Percentiles rank a stretch among this genome's conserved stretches.
Evolutionary conservation across 2,329 filamentous ascomycete species (phyloP).

Genomic region (Diaporthe helianthi): DNA sequence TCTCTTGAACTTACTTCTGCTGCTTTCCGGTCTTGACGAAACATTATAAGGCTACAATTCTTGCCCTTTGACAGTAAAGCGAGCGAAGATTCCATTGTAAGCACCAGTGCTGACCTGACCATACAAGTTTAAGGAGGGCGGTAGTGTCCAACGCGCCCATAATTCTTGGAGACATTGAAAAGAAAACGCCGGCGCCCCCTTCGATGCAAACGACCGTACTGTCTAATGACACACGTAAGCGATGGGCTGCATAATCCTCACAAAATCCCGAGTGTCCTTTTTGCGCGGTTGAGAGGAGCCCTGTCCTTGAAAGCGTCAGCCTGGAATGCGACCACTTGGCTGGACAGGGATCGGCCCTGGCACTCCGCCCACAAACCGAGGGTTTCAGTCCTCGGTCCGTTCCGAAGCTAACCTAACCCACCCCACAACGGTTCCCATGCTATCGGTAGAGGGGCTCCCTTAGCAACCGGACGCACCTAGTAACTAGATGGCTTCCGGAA

Average conservation of each 20-base stretch:
- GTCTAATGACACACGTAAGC: not conserved
- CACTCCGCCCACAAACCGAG: not conserved
- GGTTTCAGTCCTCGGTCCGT: constrained; percentile 13
- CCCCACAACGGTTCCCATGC: not conserved
- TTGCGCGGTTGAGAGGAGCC: not conserved
- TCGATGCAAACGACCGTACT: not conserved
- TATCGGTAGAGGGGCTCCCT: no score
- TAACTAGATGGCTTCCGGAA: no score
- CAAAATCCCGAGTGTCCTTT: not conserved
- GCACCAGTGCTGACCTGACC: no score
- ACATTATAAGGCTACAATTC: not conserved
- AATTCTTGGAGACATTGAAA: not conserved
- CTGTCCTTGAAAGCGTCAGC: not conserved
- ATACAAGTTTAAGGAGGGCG: not conserved
- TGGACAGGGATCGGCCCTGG: not conserved
- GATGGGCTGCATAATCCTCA: not conserved
- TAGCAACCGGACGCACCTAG: no score
- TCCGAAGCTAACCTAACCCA: not conserved
- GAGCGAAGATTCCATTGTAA: not conserved
- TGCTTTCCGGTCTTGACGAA: not conserved
- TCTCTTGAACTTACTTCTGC: not conserved
- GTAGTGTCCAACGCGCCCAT: not conserved
- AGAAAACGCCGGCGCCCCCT: not conserved
- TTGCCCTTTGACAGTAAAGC: not conserved
- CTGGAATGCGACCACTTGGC: not conserved